phyloP scores from a whole-genome alignment of 2,329 filamentous ascomycete genomes.

The Exophiala lecanii-corni region DNA sequence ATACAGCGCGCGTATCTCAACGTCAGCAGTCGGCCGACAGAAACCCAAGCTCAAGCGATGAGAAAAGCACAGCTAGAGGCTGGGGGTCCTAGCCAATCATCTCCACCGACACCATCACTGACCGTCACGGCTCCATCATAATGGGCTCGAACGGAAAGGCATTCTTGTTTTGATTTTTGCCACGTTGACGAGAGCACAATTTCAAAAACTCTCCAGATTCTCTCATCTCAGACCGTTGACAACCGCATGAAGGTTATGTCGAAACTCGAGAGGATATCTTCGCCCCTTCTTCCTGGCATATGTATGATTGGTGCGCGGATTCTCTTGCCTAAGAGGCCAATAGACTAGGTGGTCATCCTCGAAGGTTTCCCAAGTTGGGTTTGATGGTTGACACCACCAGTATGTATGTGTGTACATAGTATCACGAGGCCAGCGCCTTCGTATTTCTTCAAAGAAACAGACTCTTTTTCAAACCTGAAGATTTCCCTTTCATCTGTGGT shows the following conservation, averaged over 20 bases:
- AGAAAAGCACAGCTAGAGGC: constrained; percentile 15
- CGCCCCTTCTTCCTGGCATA: no score
- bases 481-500: neutral
- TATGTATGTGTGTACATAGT: constrained; percentile 16
- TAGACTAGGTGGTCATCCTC: no score
- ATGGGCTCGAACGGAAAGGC: constrained; percentile 2
- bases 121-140: constrained; percentile 17
- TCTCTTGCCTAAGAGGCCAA: no score
- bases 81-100: constrained; percentile 20
- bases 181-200: constrained; percentile 22
- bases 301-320: no score
- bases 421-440: constrained; percentile 23
- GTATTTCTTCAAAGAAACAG: constrained; percentile 11
- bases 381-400: neutral
- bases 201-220: constrained; percentile 22
- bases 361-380: no score
- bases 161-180: constrained; percentile 13
- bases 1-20: constrained; percentile 50
- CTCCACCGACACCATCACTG: constrained; percentile 13
- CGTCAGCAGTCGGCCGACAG: constrained; percentile 16
- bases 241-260: no score
- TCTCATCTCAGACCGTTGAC: constrained; percentile 7
- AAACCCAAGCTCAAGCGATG: constrained; percentile 24
- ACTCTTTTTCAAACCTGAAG: constrained; percentile 1
- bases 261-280: no score